Evolutionary conservation across 1,284 basidiomycete genomes (phyloP), one percentile per base, ranked within the genome.

Genomic region (Coniophora puteana): DNA sequence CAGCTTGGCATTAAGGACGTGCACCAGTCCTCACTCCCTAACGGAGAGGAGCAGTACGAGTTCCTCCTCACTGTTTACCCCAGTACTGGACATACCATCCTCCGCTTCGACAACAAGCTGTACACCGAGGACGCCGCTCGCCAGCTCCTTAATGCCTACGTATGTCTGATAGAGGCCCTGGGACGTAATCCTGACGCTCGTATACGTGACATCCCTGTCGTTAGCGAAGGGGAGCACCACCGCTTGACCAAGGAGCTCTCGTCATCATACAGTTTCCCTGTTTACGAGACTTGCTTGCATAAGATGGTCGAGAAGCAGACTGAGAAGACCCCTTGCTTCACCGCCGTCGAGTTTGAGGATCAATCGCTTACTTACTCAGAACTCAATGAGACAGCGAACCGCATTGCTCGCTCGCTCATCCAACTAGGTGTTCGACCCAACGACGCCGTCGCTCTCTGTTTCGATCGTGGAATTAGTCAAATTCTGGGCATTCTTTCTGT

Each of bases 391-490:
- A 65, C 63, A 45, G 68, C 76, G 6, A 74, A 74, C 53, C 64
- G 63, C 43, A 64, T 80, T 17, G 74, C 77, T 2, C 49, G 56
- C 29, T 61, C 58, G 21, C 65, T 81, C 26, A 71, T 67, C 25
- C 51, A 49, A 17, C 50, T 60, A 36, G 74, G 74, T n/a, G 60
- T 79, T 27, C 49, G 49, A n/a, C 64, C 69, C 4, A 72, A 71
- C 31, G 66, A 69, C 36, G 71, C 76, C 1, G 69, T 80, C 29
- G 74, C 74, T 44, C 59, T 80, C 25, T 63, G 79, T 13, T 69
- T 72, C 10, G 74, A 76, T 50, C 70, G 77, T 21, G 75, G 70
- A 22, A 74, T 79, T 37, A 51, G 59, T 8, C 74, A 79, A 73
- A 66, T 79, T 25, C 58, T 78, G 28, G 76, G 71, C 13, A 76